Percentiles rank a stretch among this genome's conserved stretches.
phyloP scores from a whole-genome alignment of 2,329 filamentous ascomycete genomes.

The Colletotrichum shisoi region DNA sequence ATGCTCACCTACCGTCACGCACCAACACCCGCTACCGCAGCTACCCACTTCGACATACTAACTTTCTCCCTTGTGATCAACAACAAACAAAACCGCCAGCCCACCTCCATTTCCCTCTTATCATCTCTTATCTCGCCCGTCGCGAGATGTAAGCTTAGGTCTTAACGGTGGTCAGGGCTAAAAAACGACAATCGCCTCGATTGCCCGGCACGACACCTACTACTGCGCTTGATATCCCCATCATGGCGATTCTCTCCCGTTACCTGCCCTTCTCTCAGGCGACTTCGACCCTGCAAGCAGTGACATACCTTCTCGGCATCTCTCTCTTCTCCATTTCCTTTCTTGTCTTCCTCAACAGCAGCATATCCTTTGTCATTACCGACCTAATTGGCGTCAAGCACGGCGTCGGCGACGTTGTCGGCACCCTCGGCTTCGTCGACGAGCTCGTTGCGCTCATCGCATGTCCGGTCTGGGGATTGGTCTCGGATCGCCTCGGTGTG shows the following conservation, averaged over 20 bases:
- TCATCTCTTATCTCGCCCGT: constrained; percentile 5
- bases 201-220: constrained; percentile 24
- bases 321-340: constrained; percentile 88
- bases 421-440: constrained; percentile 84
- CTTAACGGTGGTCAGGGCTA: constrained; percentile 29
- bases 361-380: constrained; percentile 83
- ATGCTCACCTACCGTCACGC: constrained; percentile 31
- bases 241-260: constrained; percentile 50
- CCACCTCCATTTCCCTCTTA: not conserved
- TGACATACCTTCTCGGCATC: constrained; percentile 81
- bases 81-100: constrained; percentile 28
- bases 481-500: constrained; percentile 80
- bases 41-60: constrained; percentile 12
- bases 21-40: constrained; percentile 26
- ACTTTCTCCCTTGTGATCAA: constrained; percentile 34
- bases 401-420: constrained; percentile 80
- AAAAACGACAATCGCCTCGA: constrained; percentile 31
- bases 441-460: constrained; percentile 83
- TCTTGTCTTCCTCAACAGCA: constrained; percentile 87
- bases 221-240: constrained; percentile 6
- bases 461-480: constrained; percentile 79
- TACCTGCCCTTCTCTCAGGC: constrained; percentile 66
- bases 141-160: constrained; percentile 36
- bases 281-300: constrained; percentile 68
- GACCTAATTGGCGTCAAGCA: constrained; percentile 78